These are phyloP conservation scores for Cladophialophora yegresii DNA, from an alignment of 2,329 filamentous ascomycete species.

Conservation along the genomic window DNA sequence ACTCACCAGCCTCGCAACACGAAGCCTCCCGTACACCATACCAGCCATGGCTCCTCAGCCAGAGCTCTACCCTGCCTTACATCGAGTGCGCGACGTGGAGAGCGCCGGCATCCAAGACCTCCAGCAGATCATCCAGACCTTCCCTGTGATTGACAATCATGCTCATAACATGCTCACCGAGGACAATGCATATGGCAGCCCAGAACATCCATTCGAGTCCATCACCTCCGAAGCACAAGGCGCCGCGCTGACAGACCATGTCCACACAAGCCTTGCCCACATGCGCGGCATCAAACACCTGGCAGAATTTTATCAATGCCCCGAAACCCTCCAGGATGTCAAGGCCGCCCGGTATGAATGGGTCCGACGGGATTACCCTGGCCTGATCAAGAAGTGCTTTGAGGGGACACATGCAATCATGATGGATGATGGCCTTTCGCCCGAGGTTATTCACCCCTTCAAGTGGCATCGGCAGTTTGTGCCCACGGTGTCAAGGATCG, in stretches of 20 bases:
- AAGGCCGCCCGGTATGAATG: conserved; percentile 52
- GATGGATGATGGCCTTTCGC: conserved; percentile 73
- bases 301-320: conserved; percentile 63
- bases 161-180: conserved; percentile 49
- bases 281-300: conserved; percentile 70
- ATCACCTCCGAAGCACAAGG: conserved; percentile 74
- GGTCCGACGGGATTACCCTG: conserved; percentile 54
- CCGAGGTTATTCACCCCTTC: conserved; percentile 59
- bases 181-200: conserved; percentile 38
- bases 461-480: conserved; percentile 68
- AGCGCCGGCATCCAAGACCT: conserved; percentile 40
- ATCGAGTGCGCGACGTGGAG: conserved; percentile 31
- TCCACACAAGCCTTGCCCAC: conserved; percentile 65
- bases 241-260: conserved; percentile 61
- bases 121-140: conserved; percentile 42
- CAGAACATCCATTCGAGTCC: conserved; percentile 55
- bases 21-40: background rate
- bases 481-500: conserved; percentile 66
- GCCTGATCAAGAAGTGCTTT: conserved; percentile 66
- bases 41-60: conserved; percentile 29
- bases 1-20: background rate
- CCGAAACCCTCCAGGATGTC: conserved; percentile 63
- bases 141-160: conserved; percentile 53
- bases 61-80: conserved; percentile 41
- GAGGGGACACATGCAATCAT: conserved; percentile 71